These are phyloP conservation scores for Lachnellula hyalina DNA, from an alignment of 2,329 filamentous ascomycete genomes.

Conservation along the genomic window DNA sequence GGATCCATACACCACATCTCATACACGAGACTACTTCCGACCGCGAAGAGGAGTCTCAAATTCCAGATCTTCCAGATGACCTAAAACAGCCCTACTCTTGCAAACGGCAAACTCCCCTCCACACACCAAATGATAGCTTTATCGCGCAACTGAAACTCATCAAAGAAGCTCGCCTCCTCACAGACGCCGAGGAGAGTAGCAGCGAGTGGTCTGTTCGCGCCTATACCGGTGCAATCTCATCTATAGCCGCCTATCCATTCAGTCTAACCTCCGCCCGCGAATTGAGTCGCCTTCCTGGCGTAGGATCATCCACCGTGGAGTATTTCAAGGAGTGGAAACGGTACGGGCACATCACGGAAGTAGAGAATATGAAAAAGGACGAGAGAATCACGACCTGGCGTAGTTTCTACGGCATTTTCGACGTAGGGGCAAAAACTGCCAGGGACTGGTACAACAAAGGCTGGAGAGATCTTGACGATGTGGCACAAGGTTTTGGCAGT, in stretches of 20 bases:
- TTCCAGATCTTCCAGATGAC: conserved; percentile 65
- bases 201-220: conserved; percentile 83
- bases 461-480: conserved; percentile 80
- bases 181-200: conserved; percentile 71
- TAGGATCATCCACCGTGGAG: conserved; percentile 70
- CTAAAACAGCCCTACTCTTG: conserved; percentile 69
- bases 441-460: conserved; percentile 69
- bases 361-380: conserved; percentile 58
- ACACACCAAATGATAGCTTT: conserved; percentile 70
- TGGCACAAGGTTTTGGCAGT: conserved; percentile 72
- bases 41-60: conserved; percentile 51
- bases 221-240: conserved; percentile 81
- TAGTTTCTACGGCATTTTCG: conserved; percentile 82
- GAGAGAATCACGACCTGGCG: conserved; percentile 58
- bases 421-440: conserved; percentile 79
- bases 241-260: conserved; percentile 72
- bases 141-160: conserved; percentile 71
- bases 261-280: conserved; percentile 33
- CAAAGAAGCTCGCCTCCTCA: conserved; percentile 62
- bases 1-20: conserved; percentile 40
- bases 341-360: conserved; percentile 57
- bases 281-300: conserved; percentile 62
- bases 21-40: conserved; percentile 72
- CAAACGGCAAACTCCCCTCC: conserved; percentile 65
- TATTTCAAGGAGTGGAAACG: conserved; percentile 71